phyloP scores from a whole-genome alignment of 1,284 basidiomycete genomes.

The Marasmius sp. region DNA sequence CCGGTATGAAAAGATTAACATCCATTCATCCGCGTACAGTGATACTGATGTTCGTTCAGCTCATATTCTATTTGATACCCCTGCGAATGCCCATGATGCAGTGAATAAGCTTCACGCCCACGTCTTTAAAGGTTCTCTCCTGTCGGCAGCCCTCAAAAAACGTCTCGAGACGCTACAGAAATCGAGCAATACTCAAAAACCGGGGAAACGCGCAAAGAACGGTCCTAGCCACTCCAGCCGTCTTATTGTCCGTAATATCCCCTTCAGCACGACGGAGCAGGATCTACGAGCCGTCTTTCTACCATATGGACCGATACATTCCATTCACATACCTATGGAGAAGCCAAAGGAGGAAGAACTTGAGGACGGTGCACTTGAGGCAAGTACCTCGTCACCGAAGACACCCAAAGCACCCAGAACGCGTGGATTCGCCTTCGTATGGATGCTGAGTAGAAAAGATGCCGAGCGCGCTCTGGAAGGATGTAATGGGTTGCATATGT shows the following conservation, averaged over 20 bases:
- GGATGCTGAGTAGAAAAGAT: constrained; percentile 87
- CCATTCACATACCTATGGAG: constrained; percentile 74
- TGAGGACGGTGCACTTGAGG: constrained; percentile 4
- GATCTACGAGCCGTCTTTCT: constrained; percentile 89
- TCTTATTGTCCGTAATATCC: constrained; percentile 91
- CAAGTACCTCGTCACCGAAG: neutral
- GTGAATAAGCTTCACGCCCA: constrained; percentile 89
- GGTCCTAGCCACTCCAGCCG: constrained; percentile 73
- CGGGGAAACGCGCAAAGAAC: constrained; percentile 19
- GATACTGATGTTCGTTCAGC: constrained; percentile 43
- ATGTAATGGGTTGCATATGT: constrained; percentile 79
- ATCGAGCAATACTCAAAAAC: constrained; percentile 31
- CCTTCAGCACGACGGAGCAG: constrained; percentile 79
- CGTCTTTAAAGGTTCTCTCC: constrained; percentile 86
- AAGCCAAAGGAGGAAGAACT: constrained; percentile 25
- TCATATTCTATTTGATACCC: constrained; percentile 74
- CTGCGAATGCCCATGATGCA: constrained; percentile 72
- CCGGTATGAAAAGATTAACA: constrained; percentile 22
- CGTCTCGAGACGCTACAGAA: constrained; percentile 72
- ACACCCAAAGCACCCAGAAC: constrained; percentile 39
- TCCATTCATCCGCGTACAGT: constrained; percentile 3
- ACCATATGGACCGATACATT: constrained; percentile 86
- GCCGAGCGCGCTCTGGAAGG: constrained; percentile 84
- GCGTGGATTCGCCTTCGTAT: constrained; percentile 94
- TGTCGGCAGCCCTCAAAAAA: constrained; percentile 92